phyloP scores from a whole-genome alignment of 2,329 filamentous ascomycete genomes.

The Aspergillus aculeatus region DNA sequence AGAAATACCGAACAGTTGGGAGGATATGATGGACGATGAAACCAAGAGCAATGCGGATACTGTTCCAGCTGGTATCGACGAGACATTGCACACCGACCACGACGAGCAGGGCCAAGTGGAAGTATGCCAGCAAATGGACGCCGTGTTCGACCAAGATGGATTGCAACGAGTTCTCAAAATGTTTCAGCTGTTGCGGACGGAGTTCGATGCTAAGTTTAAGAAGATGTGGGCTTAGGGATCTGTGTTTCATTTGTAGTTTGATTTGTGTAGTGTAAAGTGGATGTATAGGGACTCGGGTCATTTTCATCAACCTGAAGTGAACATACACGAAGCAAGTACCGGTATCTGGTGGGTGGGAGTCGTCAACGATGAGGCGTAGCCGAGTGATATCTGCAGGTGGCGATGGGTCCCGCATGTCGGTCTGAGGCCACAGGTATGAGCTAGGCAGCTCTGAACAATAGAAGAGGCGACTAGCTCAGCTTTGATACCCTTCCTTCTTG shows the following conservation, averaged over 20 bases:
- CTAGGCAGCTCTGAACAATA: too few species aligned
- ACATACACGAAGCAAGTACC: too few species aligned
- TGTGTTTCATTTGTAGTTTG: neutral
- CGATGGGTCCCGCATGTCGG: too few species aligned
- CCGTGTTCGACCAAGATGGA: neutral
- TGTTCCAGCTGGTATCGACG: neutral
- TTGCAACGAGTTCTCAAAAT: slow-evolving; percentile 26
- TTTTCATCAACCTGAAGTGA: too few species aligned
- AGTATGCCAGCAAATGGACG: slow-evolving; percentile 5
- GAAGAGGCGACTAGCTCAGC: too few species aligned
- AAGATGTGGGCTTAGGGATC: slow-evolving; percentile 35
- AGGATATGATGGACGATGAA: slow-evolving; percentile 19
- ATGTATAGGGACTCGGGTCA: too few species aligned
- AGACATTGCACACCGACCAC: neutral
- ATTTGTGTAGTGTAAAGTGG: neutral
- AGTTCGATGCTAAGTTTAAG: slow-evolving; percentile 38
- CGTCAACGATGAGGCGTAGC: too few species aligned
- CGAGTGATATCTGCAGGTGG: too few species aligned
- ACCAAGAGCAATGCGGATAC: neutral
- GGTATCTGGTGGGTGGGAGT: too few species aligned
- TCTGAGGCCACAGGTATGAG: too few species aligned
- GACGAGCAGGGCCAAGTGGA: neutral
- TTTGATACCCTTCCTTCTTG: too few species aligned
- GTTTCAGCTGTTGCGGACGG: slow-evolving; percentile 29
- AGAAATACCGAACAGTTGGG: slow-evolving; percentile 26